phyloP scores from a whole-genome alignment of 768 basidiomycete genomes.

The Boletus edulis region DNA sequence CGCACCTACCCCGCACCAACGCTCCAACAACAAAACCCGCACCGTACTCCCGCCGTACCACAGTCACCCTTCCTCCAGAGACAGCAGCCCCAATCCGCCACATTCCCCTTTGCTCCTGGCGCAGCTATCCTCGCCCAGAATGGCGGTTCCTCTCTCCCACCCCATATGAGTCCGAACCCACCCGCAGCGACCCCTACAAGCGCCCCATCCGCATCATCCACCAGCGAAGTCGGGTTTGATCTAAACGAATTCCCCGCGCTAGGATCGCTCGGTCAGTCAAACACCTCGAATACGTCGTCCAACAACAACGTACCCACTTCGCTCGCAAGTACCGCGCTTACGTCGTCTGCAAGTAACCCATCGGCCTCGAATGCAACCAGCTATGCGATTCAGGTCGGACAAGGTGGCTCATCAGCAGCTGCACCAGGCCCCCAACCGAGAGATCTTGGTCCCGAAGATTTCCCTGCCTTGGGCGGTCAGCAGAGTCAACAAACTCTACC shows the following conservation, averaged over 20 bases:
- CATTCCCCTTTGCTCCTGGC: constrained; percentile 56
- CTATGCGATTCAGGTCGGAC: constrained; percentile 80
- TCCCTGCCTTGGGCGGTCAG: constrained; percentile 80
- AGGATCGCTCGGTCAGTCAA: constrained; percentile 56
- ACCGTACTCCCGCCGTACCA: constrained; percentile 55
- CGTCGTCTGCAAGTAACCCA: constrained; percentile 30
- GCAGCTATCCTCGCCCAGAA: constrained; percentile 52
- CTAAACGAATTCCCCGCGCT: constrained; percentile 88
- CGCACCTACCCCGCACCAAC: constrained; percentile 38
- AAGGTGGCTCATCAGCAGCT: constrained; percentile 34
- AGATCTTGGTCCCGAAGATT: constrained; percentile 82
- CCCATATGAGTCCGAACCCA: constrained; percentile 54
- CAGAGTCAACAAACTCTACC: constrained; percentile 32
- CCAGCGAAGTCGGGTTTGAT: constrained; percentile 77
- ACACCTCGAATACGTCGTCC: constrained; percentile 36
- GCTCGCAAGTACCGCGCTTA: constrained; percentile 19
- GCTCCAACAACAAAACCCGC: constrained; percentile 53
- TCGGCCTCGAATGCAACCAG: constrained; percentile 48
- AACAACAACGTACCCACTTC: constrained; percentile 32
- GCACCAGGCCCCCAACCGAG: constrained; percentile 11
- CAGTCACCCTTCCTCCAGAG: constrained; percentile 66
- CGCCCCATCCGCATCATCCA: constrained; percentile 61
- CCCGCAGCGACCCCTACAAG: constrained; percentile 37
- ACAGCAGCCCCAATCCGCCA: constrained; percentile 42
- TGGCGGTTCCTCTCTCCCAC: constrained; percentile 51